Conservation (phyloP, 345 rosid genomes). For the Ceriops tagal region DNA sequence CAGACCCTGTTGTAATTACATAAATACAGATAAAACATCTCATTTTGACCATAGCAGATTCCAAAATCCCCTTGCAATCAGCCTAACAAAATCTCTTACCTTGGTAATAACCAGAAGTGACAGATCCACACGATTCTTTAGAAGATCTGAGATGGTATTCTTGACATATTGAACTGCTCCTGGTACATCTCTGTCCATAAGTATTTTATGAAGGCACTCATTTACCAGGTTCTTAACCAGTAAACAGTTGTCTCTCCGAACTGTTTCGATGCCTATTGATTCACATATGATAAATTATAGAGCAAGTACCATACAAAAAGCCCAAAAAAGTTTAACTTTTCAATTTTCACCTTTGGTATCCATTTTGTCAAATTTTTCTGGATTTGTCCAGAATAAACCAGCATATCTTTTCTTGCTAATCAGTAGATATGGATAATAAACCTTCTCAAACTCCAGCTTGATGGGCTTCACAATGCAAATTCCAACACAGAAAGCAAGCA, state of each 20-base stretch:
- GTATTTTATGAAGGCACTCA: slow-evolving; percentile 88
- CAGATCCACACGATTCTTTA: slow-evolving; percentile 95
- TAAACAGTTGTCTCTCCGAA: slow-evolving; percentile 95
- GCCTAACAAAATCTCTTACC: slow-evolving; percentile 40
- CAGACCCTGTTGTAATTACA: slow-evolving; percentile 60
- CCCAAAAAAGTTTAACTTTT: slow-evolving; percentile 14
- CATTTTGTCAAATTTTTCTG: slow-evolving; percentile 84
- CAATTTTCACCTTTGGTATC: slow-evolving; percentile 77
- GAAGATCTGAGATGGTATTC: slow-evolving; percentile 90
- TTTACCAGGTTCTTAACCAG: slow-evolving; percentile 89
- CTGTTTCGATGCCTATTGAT: slow-evolving; percentile 90
- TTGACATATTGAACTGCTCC: slow-evolving; percentile 89
- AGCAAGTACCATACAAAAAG: slow-evolving; percentile 1
- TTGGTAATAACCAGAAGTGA: slow-evolving; percentile 96
- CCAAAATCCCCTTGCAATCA: background rate
- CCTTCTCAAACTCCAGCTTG: slow-evolving; percentile 97
- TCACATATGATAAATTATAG: slow-evolving; percentile 14
- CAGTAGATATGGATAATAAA: slow-evolving; percentile 84
- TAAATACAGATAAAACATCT: slow-evolving; percentile 11
- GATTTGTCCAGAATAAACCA: slow-evolving; percentile 90
- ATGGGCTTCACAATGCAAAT: slow-evolving; percentile 70
- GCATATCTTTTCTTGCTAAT: slow-evolving; percentile 99
- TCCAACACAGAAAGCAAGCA: slow-evolving; percentile 9
- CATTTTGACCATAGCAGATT: slow-evolving; percentile 3
- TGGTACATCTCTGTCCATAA: slow-evolving; percentile 79